Percentiles rank a stretch among this genome's conserved stretches.
Conservation (phyloP, 257 asterid genomes). For the Penstemon eatonii region DNA sequence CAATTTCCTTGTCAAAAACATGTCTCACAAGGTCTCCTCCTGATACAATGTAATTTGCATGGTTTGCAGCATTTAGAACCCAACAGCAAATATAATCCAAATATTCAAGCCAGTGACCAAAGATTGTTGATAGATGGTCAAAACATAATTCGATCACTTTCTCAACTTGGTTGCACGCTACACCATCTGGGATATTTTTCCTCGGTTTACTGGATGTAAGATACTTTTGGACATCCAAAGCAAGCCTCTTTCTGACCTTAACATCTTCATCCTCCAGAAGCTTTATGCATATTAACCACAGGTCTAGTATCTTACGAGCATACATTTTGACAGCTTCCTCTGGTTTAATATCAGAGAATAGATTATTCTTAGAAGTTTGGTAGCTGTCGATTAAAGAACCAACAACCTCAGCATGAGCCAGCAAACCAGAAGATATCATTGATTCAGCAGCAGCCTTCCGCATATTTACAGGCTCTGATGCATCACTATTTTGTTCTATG, state of each 20-base stretch:
- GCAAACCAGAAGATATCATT: conserved; percentile 75
- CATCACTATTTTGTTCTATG: conserved; percentile 56
- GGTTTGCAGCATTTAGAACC: conserved; percentile 54
- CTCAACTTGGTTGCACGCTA: conserved; percentile 81
- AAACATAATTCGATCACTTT: conserved; percentile 76
- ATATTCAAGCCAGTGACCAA: conserved; percentile 71
- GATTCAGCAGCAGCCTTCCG: conserved; percentile 90
- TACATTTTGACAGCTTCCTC: conserved; percentile 46
- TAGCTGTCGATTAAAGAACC: conserved; percentile 44
- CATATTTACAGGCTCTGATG: conserved; percentile 76
- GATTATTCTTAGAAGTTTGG: conserved; percentile 35
- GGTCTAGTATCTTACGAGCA: conserved; percentile 58
- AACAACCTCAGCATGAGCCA: conserved; percentile 50
- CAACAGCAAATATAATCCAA: conserved; percentile 68
- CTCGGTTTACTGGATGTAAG: conserved; percentile 30
- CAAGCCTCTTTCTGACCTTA: conserved; percentile 66
- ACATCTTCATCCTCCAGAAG: conserved; percentile 95
- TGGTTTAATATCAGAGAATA: conserved; percentile 30
- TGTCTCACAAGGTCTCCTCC: conserved; percentile 76
- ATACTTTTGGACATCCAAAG: conserved; percentile 70
- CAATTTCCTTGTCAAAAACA: conserved; percentile 95
- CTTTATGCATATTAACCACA: conserved; percentile 73
- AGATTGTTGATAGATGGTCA: conserved; percentile 62
- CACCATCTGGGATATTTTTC: conserved; percentile 26
- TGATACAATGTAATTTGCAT: conserved; percentile 39